Conservation (phyloP, 306 rosid genomes). For the Sindora glabra region DNA sequence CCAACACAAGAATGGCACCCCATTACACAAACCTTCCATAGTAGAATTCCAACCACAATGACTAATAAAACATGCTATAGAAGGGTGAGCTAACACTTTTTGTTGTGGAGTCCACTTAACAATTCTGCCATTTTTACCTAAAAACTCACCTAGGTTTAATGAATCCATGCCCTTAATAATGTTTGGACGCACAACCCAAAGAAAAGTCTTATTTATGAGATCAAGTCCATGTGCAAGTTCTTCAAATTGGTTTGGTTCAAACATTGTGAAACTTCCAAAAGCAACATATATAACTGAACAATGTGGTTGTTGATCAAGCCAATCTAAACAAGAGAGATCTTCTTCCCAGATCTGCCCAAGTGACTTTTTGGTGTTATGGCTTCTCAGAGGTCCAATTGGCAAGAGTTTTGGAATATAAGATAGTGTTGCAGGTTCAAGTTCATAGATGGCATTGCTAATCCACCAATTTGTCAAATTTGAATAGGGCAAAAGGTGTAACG, state of each 20-base stretch:
- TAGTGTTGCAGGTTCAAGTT: constrained; percentile 27
- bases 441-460: constrained; percentile 34
- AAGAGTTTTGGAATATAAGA: constrained; percentile 20
- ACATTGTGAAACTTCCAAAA: constrained; percentile 24
- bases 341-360: constrained; percentile 11
- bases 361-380: neutral
- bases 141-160: constrained; percentile 20
- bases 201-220: constrained; percentile 21
- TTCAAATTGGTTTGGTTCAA: constrained; percentile 18
- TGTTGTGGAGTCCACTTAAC: constrained; percentile 51
- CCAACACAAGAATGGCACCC: constrained; percentile 28
- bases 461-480: constrained; percentile 26
- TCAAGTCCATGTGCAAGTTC: constrained; percentile 32
- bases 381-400: constrained; percentile 32
- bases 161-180: neutral
- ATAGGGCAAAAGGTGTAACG: constrained; percentile 5
- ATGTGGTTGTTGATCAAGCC: constrained; percentile 25
- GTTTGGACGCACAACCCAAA: constrained; percentile 21
- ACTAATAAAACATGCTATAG: no score
- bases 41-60: constrained; percentile 32
- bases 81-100: constrained; percentile 18
- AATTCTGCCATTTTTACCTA: constrained; percentile 24
- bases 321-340: constrained; percentile 22
- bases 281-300: constrained; percentile 30
- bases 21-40: constrained; percentile 2